Base-by-base conservation (phyloP, 2,329 filamentous ascomycete species). In the Colletotrichum sp. region DNA sequence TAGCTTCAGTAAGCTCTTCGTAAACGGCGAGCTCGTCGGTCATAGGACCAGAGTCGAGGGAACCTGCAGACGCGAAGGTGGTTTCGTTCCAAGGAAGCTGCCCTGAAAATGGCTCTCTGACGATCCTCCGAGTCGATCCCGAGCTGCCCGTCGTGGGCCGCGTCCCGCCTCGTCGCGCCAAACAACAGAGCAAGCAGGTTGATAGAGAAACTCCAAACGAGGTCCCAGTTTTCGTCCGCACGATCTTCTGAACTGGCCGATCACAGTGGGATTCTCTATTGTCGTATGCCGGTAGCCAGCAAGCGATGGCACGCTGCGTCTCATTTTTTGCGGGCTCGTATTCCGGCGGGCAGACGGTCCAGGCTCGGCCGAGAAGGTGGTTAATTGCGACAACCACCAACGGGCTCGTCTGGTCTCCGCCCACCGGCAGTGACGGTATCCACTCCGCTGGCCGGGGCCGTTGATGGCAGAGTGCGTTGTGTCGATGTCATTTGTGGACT, bases 401-500 rank as follows among this genome's bases (percentile, higher is more conserved):
- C 12, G 12, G 44, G 44, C 16, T n/a, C 44, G 44, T 21, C 52
- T 57, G 18, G 12, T 26, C 36, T 64, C 69, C 44, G 32, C 49
- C 57, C 26, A 36, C 44, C 39, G 59, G 49, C 18, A 30, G 26
- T 28, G 6, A n/a, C 4, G 13, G 32, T 49, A 18, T 70, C 70
- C 59, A 69, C 44, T 30, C 26, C 34, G 32, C 28, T 57, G 36
- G 39, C 63, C 39, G 62, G 39, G 30, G 49, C 72, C 63, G 30
- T n/a, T 59, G 28, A 26, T 52, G 44, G 44, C 44, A 52, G 57
- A 26, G 18, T n/a, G 26, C 24, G 44, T 49, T 49, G 34, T 24
- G n/a, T 24, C 70, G 59, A 69, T 60, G 24, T 74, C 74, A 76
- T 76, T 76, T 74, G 74, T 76, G 74, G 74, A 74, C 57, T 49